Base-by-base conservation (phyloP, 371 early-diverging fungal species). In the Syncephalastrum racemosum region DNA sequence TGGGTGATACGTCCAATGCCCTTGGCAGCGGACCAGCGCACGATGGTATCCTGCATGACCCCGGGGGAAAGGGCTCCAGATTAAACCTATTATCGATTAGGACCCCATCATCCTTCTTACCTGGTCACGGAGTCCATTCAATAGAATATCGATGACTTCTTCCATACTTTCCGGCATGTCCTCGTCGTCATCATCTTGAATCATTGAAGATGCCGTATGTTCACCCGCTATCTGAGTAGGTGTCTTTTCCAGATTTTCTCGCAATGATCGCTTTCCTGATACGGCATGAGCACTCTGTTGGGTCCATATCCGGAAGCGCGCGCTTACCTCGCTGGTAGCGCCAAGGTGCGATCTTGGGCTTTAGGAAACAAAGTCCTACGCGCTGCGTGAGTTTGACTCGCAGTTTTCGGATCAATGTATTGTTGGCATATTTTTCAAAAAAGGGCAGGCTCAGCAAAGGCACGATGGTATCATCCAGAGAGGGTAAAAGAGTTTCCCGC, bases 21-120 rank as follows among this genome's bases (percentile, higher is more conserved):
- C 72, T 98, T 98, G 6, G 98, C 96, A 2, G 94, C 88, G 4
- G 95, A 91, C 96, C 96, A 97, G 45, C 99, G 86, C 3, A 95
- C 94, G 56, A 95, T 89, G 0, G 97, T 97, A 57, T 98, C 96
- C 88, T 90, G 50, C 12, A 19, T 14, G 25, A 2, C 36, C 18
- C 22, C 15, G 18, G 31, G 20, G 41, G 18, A n/a, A 4, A 20
- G 5, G 19, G n/a, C n/a, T 13, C 14, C 40, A 16, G 23, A 51
- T 36, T 39, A 19, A n/a, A 0, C 23, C 15, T 39, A 8, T 16
- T 40, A 5, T 23, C 31, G 25, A 13, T n/a, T 0, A 36, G 15
- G 8, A 13, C n/a, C 27, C 6, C 24, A 19, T 8, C 4, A 47
- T 27, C 59, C 18, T 6, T 14, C 24, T 39, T 75, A 85, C 88